Percentiles rank a stretch among this genome's conserved stretches.
These are phyloP conservation scores for Naematelia aurantialba DNA, from an alignment of 768 basidiomycete genomes.

Conservation along the genomic window DNA sequence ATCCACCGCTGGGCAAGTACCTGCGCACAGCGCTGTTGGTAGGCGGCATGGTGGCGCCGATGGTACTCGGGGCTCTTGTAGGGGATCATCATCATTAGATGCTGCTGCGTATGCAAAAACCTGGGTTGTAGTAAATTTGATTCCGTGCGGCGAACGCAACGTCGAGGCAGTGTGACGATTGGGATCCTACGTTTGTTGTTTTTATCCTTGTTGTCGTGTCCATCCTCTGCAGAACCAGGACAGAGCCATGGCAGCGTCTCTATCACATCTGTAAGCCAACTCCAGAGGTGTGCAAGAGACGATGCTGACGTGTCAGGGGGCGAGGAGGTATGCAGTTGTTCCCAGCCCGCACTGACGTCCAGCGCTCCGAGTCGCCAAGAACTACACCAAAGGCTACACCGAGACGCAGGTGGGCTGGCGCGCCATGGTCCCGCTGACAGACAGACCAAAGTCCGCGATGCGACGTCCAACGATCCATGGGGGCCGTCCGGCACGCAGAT, in stretches of 20 bases:
- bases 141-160: not conserved
- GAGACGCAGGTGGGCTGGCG: conserved; percentile 55
- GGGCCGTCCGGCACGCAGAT: conserved; percentile 96
- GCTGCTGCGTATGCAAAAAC: not conserved
- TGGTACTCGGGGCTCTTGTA: conserved; percentile 59
- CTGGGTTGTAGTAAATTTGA: not conserved
- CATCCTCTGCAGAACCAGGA: not conserved
- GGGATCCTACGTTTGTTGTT: too few species aligned
- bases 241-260: conserved; percentile 24
- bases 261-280: conserved; percentile 35
- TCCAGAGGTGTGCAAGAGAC: not conserved
- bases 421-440: not conserved
- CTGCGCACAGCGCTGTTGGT: conserved; percentile 59
- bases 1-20: conserved; percentile 52
- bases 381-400: conserved; percentile 83
- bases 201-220: too few species aligned
- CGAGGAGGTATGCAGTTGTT: conserved; percentile 38
- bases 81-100: conserved; percentile 53
- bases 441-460: conserved; percentile 91
- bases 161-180: too few species aligned
- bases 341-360: conserved; percentile 29
- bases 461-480: conserved; percentile 97
- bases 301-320: conserved; percentile 30
- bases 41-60: conserved; percentile 69
- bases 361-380: conserved; percentile 83